Evolutionary conservation across 2,329 filamentous ascomycete genomes (phyloP), one percentile per base, ranked within the genome.

Genomic region (Fusarium mundagurra): DNA sequence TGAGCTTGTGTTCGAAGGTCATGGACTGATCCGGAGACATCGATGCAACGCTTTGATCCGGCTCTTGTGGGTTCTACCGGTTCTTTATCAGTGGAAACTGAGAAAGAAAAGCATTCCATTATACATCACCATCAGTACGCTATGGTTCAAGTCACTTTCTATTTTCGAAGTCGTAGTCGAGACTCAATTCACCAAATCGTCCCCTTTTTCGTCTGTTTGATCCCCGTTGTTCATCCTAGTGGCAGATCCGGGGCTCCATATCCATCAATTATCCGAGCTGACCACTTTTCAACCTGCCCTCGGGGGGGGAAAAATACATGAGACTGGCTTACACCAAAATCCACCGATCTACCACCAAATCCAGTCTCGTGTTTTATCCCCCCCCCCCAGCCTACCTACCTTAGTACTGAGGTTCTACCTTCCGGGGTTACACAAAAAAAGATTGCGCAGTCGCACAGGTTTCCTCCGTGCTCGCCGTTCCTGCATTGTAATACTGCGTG

Each of bases 191-290:
- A 48, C 45, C 47, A 29, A 33, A 39, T 45, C 44, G 38, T 44
- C 53, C 55, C 48, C 29, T 43, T 45, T 38, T 44, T 36, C 31
- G 29, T 59, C 34, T 51, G 60, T 71, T 67, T 48, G 54, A 63
- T 69, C 67, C 63, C 57, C 61, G 33, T 64, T 59, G 67, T 69
- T 36, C 36, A 55, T 65, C 51, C 60, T 66, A 24, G 63, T 62
- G 61, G 72, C 69, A 74, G 72, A 77, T 73, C 71, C 61, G 69
- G 77, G 70, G 75, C 69, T 67, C 76, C 71, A 69, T 78, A 74
- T 41, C 57, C 71, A 68, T 69, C 38, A 71, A 39, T 66, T 62
- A 67, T 69, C 69, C 76, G 54, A 71, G 69, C 67, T 74, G 67
- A 74, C 72, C 68, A 54, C 39, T 31, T 41, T 63, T 76, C 67